Conservation (phyloP, 2,329 filamentous ascomycete species). For the Fusarium floridanum region DNA sequence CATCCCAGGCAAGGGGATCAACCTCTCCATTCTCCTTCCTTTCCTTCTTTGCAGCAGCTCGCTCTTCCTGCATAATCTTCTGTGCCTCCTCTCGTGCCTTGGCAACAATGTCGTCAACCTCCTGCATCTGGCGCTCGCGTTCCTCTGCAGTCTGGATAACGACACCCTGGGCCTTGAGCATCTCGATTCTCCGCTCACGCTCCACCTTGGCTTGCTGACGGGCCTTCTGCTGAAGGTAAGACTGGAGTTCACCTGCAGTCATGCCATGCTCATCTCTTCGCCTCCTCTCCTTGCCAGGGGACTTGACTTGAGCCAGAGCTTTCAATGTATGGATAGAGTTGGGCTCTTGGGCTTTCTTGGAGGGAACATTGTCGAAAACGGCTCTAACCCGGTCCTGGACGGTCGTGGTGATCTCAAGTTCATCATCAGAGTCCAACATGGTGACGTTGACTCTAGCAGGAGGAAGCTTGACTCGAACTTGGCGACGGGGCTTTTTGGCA, state of each 20-base stretch:
- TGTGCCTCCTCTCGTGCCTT: constrained; percentile 82
- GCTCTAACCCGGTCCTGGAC: constrained; percentile 66
- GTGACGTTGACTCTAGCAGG: constrained; percentile 54
- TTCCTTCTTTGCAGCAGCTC: constrained; percentile 77
- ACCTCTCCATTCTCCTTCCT: constrained; percentile 60
- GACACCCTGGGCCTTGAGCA: constrained; percentile 83
- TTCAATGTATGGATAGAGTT: constrained; percentile 77
- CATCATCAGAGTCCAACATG: constrained; percentile 65
- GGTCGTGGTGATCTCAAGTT: constrained; percentile 71
- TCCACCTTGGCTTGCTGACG: constrained; percentile 84
- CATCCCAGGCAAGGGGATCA: constrained; percentile 68
- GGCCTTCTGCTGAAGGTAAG: constrained; percentile 76
- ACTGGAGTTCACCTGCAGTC: constrained; percentile 77
- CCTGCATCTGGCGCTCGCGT: constrained; percentile 81
- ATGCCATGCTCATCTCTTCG: constrained; percentile 66
- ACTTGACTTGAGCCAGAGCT: constrained; percentile 78
- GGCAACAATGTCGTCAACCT: constrained; percentile 89
- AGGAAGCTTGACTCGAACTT: constrained; percentile 65
- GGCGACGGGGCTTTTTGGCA: constrained; percentile 56
- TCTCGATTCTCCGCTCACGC: constrained; percentile 80
- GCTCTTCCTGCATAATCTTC: constrained; percentile 82
- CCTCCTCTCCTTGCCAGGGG: constrained; percentile 67
- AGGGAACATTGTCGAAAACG: constrained; percentile 79
- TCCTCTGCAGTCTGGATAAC: constrained; percentile 88
- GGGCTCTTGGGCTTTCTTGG: constrained; percentile 72